Evolutionary conservation across 2,329 filamentous ascomycete genomes (phyloP), one percentile per base, ranked within the genome.

Genomic region (Aspergillus novoparasiticus): DNA sequence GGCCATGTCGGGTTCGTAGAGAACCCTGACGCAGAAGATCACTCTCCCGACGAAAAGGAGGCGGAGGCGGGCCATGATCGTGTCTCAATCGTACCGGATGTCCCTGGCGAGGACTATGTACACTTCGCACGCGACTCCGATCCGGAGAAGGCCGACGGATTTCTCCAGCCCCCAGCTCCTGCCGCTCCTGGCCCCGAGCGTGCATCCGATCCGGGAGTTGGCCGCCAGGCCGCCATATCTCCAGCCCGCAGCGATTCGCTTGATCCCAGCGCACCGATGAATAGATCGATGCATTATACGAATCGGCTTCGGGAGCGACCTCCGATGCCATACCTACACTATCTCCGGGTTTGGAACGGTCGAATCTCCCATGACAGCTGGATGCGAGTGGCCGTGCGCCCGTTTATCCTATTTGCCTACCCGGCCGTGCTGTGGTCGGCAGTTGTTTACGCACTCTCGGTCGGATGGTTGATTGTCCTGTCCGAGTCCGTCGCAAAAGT

Each of bases 391-490:
- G 89, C 90, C 60, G 50, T 90, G 6, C 86, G 94, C 1, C 95
- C 94, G 0, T 92, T 98, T 65, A 87, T 97, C 54, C 85, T 98
- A 1, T 96, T 90, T 70, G 87, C 90, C 1, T 97, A 98, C 72
- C 95, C 95, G 0, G 87, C 91, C 0, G 91, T 98, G 1, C 85
- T 97, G 10, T 98, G 94, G 94, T 94, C 92, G 6, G 83, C 93
- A 0, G 83, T 91, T 0, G 87, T 97, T 4, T 98, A 98, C 75
- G 83, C 93, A 0, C 89, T 95, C 70, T 95, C 93, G 0, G 87
- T 98, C 8, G 94, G 94, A 43, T 98, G 94, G 95, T 85, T 98
- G 32, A 97, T 98, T 68, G 93, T 98, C 50, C 86, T 98, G 1
- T 97, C 93, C 0, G 94, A 98, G 77, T 91, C 90, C 0, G 88